phyloP scores from a whole-genome alignment of 495 filamentous ascomycete genomes.

The Rostrohypoxylon terebratum region DNA sequence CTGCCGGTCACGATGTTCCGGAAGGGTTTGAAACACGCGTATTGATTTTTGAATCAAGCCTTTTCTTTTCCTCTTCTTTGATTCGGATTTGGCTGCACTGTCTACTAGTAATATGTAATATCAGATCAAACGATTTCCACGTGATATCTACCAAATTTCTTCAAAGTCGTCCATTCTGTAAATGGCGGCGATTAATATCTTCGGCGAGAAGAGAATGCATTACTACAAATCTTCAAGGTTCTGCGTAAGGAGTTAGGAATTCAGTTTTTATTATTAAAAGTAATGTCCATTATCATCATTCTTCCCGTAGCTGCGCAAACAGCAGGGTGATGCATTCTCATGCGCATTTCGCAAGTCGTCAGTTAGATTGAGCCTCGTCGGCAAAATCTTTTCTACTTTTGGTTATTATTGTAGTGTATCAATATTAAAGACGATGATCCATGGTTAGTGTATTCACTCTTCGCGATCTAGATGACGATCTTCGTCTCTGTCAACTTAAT shows the following conservation, averaged over 20 bases:
- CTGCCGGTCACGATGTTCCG: slow-evolving; percentile 36
- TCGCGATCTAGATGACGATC: slow-evolving; percentile 42
- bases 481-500: slow-evolving; percentile 31
- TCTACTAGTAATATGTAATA: too few species aligned
- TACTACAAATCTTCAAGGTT: background rate
- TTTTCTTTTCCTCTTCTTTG: background rate
- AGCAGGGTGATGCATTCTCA: background rate
- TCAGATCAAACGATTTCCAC: slow-evolving; percentile 12
- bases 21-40: slow-evolving; percentile 37
- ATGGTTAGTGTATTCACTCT: slow-evolving; percentile 21
- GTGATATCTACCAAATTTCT: background rate
- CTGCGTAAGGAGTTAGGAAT: background rate
- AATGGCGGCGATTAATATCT: background rate
- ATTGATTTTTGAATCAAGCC: slow-evolving; percentile 29
- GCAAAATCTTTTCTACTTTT: slow-evolving; percentile 2
- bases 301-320: background rate
- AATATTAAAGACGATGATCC: slow-evolving; percentile 17
- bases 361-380: background rate
- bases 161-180: background rate
- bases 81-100: slow-evolving; percentile 4
- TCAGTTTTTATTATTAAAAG: background rate
- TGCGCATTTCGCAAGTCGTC: background rate
- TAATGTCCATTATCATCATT: background rate
- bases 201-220: background rate
- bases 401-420: slow-evolving; percentile 8